A percentile compares a stretch with the other conserved stretches of the same genome.
These are phyloP conservation scores for Penicillium pulvis DNA, from an alignment of 495 filamentous ascomycete species.

Conservation along the genomic window DNA sequence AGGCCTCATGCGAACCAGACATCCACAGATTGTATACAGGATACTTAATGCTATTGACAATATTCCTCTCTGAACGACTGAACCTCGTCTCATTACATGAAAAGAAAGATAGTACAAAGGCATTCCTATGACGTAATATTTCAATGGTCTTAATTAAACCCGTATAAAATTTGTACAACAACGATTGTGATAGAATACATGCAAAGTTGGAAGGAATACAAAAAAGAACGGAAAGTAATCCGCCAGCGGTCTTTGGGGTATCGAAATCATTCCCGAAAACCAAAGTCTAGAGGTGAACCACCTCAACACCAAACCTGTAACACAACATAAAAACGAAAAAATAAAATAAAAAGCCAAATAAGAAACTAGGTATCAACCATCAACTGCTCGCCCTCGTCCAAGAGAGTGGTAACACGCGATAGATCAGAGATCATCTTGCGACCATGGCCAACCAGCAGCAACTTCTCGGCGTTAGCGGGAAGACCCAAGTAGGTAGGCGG, in stretches of 20 bases:
- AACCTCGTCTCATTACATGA: not conserved
- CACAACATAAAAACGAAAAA: constrained; percentile 11
- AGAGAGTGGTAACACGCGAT: constrained; percentile 74
- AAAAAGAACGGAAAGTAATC: constrained; percentile 13
- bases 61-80: constrained; percentile 5
- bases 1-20: constrained; percentile 27
- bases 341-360: not conserved
- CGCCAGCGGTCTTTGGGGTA: constrained; percentile 29
- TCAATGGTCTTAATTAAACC: not conserved
- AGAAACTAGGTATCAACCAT: constrained; percentile 63
- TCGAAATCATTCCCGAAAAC: constrained; percentile 9
- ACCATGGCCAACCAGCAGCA: constrained; percentile 88
- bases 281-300: constrained; percentile 8
- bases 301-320: constrained; percentile 9
- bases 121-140: not conserved
- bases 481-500: constrained; percentile 96
- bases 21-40: constrained; percentile 40
- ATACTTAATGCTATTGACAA: constrained; percentile 42
- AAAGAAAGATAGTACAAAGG: not conserved
- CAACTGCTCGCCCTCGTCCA: constrained; percentile 93
- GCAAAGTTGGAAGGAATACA: constrained; percentile 14
- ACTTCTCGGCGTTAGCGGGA: constrained; percentile 94
- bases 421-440: constrained; percentile 82
- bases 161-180: constrained; percentile 18
- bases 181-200: constrained; percentile 20